These are phyloP conservation scores for Colletotrichum orchidophilum DNA, from an alignment of 2,329 filamentous ascomycete species.

Conservation along the genomic window DNA sequence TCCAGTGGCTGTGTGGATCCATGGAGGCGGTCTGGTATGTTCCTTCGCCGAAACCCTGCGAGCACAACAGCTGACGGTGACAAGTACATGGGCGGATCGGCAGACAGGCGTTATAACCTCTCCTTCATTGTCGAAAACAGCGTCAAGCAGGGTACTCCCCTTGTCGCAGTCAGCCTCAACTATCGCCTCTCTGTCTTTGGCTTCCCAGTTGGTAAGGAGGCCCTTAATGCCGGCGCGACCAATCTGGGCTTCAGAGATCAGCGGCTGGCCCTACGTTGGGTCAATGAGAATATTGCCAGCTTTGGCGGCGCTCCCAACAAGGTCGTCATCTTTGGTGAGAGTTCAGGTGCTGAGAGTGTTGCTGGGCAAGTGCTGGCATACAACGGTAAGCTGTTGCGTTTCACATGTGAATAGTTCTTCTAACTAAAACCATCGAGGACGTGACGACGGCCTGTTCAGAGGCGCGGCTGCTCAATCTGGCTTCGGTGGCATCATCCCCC, in stretches of 20 bases:
- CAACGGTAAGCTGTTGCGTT: constrained; percentile 45
- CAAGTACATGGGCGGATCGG: constrained; percentile 40
- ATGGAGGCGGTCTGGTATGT: constrained; percentile 48
- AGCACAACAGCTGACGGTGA: background rate
- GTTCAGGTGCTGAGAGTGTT: constrained; percentile 58
- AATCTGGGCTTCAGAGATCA: constrained; percentile 62
- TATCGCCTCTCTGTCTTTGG: constrained; percentile 59
- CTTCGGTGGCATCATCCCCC: constrained; percentile 44
- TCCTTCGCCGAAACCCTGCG: no score
- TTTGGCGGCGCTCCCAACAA: constrained; percentile 56
- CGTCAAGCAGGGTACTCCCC: constrained; percentile 53
- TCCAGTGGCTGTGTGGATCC: constrained; percentile 68
- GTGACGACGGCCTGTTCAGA: constrained; percentile 61
- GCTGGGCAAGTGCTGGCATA: constrained; percentile 57
- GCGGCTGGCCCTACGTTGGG: constrained; percentile 55
- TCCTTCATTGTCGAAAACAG: constrained; percentile 64
- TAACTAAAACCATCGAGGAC: constrained; percentile 35
- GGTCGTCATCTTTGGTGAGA: constrained; percentile 62
- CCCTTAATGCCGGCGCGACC: constrained; percentile 50
- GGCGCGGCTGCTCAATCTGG: constrained; percentile 60
- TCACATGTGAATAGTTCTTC: background rate
- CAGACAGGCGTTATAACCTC: constrained; percentile 66
- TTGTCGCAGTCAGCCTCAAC: constrained; percentile 59
- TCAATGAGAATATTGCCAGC: constrained; percentile 55
- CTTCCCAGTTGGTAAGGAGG: constrained; percentile 54